Conservation (phyloP, 306 rosid genomes). For the Cicer pinnatifidum region DNA sequence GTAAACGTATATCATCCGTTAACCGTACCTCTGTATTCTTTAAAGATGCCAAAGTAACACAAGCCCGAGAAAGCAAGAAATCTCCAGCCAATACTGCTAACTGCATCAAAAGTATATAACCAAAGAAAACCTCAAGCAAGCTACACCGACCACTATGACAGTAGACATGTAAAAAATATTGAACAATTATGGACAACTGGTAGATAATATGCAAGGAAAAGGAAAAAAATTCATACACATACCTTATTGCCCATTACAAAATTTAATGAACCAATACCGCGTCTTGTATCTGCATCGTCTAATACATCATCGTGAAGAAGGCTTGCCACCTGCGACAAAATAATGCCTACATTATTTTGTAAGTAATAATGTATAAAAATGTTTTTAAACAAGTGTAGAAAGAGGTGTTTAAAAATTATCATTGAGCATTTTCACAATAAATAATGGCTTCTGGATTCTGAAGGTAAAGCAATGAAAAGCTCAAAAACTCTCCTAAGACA, state of each 20-base stretch:
- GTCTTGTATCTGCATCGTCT: constrained; percentile 97
- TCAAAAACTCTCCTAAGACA: neutral
- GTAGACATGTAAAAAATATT: constrained; percentile 29
- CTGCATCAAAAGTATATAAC: constrained; percentile 51
- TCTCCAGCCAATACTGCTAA: constrained; percentile 95
- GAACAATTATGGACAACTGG: constrained; percentile 32
- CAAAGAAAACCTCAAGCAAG: constrained; percentile 40
- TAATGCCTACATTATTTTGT: constrained; percentile 33
- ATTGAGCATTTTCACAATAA: neutral
- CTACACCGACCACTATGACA: constrained; percentile 38
- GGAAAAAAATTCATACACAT: constrained; percentile 37
- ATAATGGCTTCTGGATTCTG: neutral
- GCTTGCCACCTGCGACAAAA: constrained; percentile 79
- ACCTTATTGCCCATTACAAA: constrained; percentile 95
- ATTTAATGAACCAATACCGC: constrained; percentile 88
- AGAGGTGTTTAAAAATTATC: constrained; percentile 13
- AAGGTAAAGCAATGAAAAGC: neutral
- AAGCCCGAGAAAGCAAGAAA: constrained; percentile 95
- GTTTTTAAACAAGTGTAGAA: neutral
- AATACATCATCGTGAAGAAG: constrained; percentile 98
- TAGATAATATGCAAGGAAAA: neutral
- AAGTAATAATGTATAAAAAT: neutral
- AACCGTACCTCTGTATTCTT: constrained; percentile 78
- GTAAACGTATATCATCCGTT: constrained; percentile 29
- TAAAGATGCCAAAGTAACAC: constrained; percentile 92